A percentile compares a stretch with the other conserved stretches of the same genome.
These are phyloP conservation scores for Daldinia sp. DNA, from an alignment of 2,329 filamentous ascomycete genomes.

Conservation along the genomic window DNA sequence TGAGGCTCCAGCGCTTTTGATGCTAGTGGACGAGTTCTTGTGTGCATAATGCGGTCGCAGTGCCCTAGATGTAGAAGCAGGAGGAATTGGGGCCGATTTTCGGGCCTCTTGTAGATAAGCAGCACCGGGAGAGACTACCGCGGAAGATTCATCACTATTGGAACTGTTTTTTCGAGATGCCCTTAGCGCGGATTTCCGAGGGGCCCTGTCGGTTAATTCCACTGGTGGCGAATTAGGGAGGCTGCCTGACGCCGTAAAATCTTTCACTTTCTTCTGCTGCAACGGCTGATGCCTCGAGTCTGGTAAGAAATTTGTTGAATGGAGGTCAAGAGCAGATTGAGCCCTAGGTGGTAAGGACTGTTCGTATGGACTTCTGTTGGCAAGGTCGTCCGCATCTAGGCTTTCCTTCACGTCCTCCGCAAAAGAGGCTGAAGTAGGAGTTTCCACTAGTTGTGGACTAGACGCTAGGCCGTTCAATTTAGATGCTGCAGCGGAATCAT, in stretches of 20 bases:
- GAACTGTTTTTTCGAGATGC: slow-evolving; percentile 45
- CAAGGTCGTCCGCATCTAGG: slow-evolving; percentile 31
- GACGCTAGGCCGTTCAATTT: slow-evolving; percentile 21
- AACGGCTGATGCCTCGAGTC: slow-evolving; percentile 57
- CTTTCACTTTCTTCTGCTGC: slow-evolving; percentile 46
- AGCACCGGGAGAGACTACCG: slow-evolving; percentile 46
- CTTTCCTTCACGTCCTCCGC: slow-evolving; percentile 41
- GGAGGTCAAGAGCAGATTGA: slow-evolving; percentile 49
- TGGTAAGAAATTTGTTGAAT: slow-evolving; percentile 53
- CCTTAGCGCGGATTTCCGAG: slow-evolving; percentile 49
- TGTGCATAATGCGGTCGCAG: slow-evolving; percentile 48
- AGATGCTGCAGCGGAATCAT: slow-evolving; percentile 25
- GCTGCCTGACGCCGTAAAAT: slow-evolving; percentile 43
- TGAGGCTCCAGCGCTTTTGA: slow-evolving; percentile 38
- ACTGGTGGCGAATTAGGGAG: slow-evolving; percentile 48
- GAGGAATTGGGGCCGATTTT: slow-evolving; percentile 48
- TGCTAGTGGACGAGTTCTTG: slow-evolving; percentile 45
- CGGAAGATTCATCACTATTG: slow-evolving; percentile 44
- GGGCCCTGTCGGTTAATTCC: slow-evolving; percentile 44
- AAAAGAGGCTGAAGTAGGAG: slow-evolving; percentile 44
- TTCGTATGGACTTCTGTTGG: slow-evolving; percentile 20
- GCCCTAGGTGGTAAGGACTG: slow-evolving; percentile 43
- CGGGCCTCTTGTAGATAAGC: slow-evolving; percentile 55
- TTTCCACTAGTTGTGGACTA: slow-evolving; percentile 39
- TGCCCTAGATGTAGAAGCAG: slow-evolving; percentile 43